Base-by-base conservation (phyloP, 208 protist species). In the Spongospora subterranea region DNA sequence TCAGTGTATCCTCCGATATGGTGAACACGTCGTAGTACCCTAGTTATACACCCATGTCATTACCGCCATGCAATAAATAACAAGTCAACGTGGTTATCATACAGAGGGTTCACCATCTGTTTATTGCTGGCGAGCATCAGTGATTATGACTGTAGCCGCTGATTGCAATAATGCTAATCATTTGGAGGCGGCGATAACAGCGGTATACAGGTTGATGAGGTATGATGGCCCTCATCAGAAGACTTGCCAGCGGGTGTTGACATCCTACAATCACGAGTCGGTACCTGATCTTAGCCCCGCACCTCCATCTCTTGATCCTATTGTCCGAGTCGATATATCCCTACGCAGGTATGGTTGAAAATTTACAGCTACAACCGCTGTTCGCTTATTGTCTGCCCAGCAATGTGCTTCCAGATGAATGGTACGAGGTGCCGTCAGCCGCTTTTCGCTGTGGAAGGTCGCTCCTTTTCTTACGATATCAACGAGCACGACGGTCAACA, bases 171-270 rank as follows among this genome's bases (percentile, higher is more conserved):
- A n/a, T n/a, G n/a, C n/a, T n/a, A n/a, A n/a, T n/a, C 6, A 29
- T 60, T 6, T 82, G 17, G 40, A 82, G n/a, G 71, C 35, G 35
- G 71, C 40, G 17, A 35, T 82, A 6, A n/a, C 35, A 6, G 71
- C 71, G 17, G 71, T 82, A 6, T 82, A 82, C n/a, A 6, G 71
- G 17, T n/a, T 82, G n/a, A 82, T 82, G 71, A 35, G 71, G 13
- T 13, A 82, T 43, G 35, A 6, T 20, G 71, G 71, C 71, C n/a
- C 71, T 13, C 40, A 82, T 43, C n/a, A 43, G 13, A 43, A 6
- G 17, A 6, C 35, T 35, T 82, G 71, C 71, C n/a, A 35, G 71
- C 35, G 13, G 35, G 71, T 82, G 17, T n/a, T 82, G 17, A 43
- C 71, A 35, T 35, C n/a, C 71, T 43, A 13, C 35, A 43, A 35